Evolutionary conservation across 139 green algal species (phyloP).

Genomic region (Pseudopediastrum boryanum): DNA sequence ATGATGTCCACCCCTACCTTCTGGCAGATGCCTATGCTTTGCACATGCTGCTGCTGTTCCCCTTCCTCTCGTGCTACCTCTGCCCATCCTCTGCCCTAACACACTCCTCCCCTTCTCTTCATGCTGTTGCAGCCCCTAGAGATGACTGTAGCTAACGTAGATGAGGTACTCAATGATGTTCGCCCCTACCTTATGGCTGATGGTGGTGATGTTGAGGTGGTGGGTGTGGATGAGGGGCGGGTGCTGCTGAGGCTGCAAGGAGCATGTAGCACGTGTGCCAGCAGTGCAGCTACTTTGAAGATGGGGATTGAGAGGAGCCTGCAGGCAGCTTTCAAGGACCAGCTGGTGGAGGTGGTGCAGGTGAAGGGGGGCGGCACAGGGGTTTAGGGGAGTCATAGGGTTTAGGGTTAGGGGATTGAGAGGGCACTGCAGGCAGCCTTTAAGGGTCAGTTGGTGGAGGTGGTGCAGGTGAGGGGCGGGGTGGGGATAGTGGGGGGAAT

Average conservation of each 20-base stretch:
- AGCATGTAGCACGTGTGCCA: slow-evolving; percentile 80
- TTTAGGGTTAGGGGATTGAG: slow-evolving; percentile 81
- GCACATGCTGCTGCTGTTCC: too few relatives aligned
- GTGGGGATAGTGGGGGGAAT: too few relatives aligned
- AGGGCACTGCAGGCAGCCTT: slow-evolving; percentile 57
- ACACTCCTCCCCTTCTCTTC: too few relatives aligned
- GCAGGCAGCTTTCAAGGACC: slow-evolving; percentile 49
- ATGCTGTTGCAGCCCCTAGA: too few relatives aligned
- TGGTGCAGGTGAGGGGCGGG: slow-evolving; percentile 45
- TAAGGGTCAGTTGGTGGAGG: slow-evolving; percentile 52
- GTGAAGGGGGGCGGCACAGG: background rate
- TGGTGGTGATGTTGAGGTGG: slow-evolving; percentile 92
- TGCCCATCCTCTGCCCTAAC: too few relatives aligned
- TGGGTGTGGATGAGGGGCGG: slow-evolving; percentile 72
- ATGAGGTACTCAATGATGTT: slow-evolving; percentile 81
- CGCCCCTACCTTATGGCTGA: slow-evolving; percentile 94
- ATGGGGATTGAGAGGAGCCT: slow-evolving; percentile 92
- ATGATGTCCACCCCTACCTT: too few relatives aligned
- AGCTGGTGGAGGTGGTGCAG: slow-evolving; percentile 54
- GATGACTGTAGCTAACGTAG: too few relatives aligned
- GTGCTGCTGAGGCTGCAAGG: slow-evolving; percentile 78
- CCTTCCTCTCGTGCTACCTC: too few relatives aligned
- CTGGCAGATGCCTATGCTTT: too few relatives aligned
- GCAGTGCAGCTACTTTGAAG: slow-evolving; percentile 86
- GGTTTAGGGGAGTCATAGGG: too few relatives aligned